A percentile compares a stretch with the other conserved stretches of the same genome.
Conservation (phyloP, 768 basidiomycete species). For the Termitomyces sp. region DNA sequence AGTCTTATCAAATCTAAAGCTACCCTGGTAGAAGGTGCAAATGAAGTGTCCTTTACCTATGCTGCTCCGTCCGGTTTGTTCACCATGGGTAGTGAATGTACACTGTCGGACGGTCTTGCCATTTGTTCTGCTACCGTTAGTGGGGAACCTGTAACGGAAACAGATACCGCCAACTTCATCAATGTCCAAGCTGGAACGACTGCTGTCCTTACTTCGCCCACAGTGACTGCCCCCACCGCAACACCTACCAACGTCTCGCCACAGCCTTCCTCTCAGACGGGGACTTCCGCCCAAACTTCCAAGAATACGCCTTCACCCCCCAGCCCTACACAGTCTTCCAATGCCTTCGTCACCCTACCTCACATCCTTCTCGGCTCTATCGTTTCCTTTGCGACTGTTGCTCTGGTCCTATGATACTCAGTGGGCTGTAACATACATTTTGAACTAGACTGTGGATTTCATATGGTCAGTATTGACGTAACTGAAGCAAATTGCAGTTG, state of each 20-base stretch:
- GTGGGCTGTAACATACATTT: background rate
- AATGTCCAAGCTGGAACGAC: slow-evolving; percentile 15
- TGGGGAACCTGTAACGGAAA: slow-evolving; percentile 13
- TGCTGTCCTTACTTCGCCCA: slow-evolving; percentile 1
- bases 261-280: slow-evolving; percentile 3
- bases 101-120: slow-evolving; percentile 13
- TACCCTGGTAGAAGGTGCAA: slow-evolving; percentile 20
- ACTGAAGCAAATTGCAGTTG: background rate
- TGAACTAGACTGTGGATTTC: background rate
- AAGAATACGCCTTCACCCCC: slow-evolving; percentile 11
- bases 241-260: background rate
- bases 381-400: background rate
- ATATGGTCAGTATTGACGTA: background rate
- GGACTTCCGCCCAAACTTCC: slow-evolving; percentile 11
- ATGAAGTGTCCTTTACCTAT: slow-evolving; percentile 17
- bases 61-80: slow-evolving; percentile 7
- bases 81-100: slow-evolving; percentile 15
- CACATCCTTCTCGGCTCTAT: slow-evolving; percentile 7
- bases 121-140: slow-evolving; percentile 15
- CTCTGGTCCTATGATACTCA: background rate
- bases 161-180: slow-evolving; percentile 10
- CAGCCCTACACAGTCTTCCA: slow-evolving; percentile 11
- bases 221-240: background rate
- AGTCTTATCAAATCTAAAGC: slow-evolving; percentile 9
- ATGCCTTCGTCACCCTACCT: background rate